Base-by-base conservation (phyloP, 2,329 filamentous ascomycete species). In the Aureobasidium mangrovei region DNA sequence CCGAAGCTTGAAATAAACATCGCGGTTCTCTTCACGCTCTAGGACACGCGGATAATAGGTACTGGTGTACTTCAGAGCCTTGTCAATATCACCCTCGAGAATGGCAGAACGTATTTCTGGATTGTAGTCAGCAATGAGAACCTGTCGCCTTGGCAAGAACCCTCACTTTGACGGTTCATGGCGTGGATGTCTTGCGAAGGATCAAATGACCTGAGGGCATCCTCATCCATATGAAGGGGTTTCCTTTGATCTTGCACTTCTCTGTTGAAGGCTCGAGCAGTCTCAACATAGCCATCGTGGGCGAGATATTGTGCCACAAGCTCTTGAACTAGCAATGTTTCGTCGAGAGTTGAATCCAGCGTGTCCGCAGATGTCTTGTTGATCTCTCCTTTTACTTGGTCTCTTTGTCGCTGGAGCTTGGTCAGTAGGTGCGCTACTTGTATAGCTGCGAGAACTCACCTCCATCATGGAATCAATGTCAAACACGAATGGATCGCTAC, bases 251-350 rank as follows among this genome's bases (percentile, higher is more conserved):
- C 74, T 53, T 81, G 79, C 28, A 95, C 82, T 64, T 97, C 91
- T 61, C 85, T 78, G 3, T 87, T 83, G 74, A 98, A 97, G 0
- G 88, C 89, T 59, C 84, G 82, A 7, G 91, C 91, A 0, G 91
- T 95, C 61, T 96, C 91, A 6, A 96, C 85, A 61, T 96, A 97
- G 56, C 93, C 93, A 63, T 97, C 93, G 62, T 97, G 91, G 36
- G 91, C 87, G 10, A 98, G 74, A 61, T 95, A 97, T 69, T 96
- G 91, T 38, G 90, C 78, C 18, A 91, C 83, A 55, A 97, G 74
- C 61, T 86, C 81, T 66, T 96, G 90, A 36, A 95, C 82, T 45
- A 97, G 77, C 28, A 86, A 77, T 1, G 82, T 84, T 69, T 96
- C 91, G 57, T 79, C 81, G 58, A 87, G 73, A 2, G 77, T 76